Evolutionary conservation across 2,329 filamentous ascomycete genomes (phyloP).

Genomic region (Clarireedia paspali): DNA sequence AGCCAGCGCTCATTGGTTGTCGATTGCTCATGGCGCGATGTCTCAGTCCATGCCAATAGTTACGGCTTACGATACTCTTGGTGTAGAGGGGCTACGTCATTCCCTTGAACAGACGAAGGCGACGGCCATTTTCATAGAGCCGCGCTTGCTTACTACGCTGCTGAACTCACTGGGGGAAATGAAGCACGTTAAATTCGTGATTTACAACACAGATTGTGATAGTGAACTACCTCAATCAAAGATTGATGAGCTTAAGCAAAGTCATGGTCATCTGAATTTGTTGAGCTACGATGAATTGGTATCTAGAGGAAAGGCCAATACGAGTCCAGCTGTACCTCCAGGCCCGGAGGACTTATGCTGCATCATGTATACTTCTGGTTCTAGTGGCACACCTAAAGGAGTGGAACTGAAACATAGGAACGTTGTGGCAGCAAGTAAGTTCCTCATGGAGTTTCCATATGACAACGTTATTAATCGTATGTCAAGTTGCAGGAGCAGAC

Average conservation of each 20-base stretch:
- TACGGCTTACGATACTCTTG: constrained; percentile 90
- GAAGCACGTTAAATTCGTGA: constrained; percentile 48
- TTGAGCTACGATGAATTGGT: constrained; percentile 47
- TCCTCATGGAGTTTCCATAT: not conserved
- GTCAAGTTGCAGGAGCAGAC: constrained; percentile 67
- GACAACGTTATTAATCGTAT: not conserved
- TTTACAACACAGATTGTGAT: constrained; percentile 53
- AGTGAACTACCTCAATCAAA: constrained; percentile 36
- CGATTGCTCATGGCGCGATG: constrained; percentile 66
- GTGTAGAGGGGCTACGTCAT: constrained; percentile 75
- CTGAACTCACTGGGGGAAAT: constrained; percentile 47
- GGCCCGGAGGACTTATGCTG: constrained; percentile 73
- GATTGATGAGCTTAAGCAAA: constrained; percentile 46
- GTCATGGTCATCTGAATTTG: constrained; percentile 45
- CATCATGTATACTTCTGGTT: constrained; percentile 81
- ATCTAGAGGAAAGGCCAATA: constrained; percentile 49
- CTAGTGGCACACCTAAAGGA: constrained; percentile 83
- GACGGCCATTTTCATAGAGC: constrained; percentile 79
- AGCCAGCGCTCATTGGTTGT: constrained; percentile 60
- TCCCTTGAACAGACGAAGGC: constrained; percentile 76
- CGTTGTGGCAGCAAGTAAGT: constrained; percentile 69
- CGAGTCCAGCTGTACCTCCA: constrained; percentile 63
- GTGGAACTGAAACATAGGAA: constrained; percentile 78
- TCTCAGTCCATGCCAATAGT: constrained; percentile 89
- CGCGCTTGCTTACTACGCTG: constrained; percentile 61